Base-by-base conservation (phyloP, 768 basidiomycete species). In the Hygrophorus pudorinus region DNA sequence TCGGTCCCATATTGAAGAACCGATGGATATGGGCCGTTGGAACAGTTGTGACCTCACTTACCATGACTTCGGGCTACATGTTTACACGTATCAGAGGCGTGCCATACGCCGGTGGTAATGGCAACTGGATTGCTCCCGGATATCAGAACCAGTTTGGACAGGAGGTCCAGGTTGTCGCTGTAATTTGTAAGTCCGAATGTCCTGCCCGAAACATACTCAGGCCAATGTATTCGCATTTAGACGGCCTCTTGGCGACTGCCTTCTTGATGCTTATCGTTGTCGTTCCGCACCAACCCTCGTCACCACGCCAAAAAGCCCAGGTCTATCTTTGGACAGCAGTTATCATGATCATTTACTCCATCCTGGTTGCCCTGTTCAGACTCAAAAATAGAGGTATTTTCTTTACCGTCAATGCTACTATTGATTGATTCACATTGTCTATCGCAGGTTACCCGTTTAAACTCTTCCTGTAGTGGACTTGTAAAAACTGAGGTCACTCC, bases 11-110 rank as follows among this genome's bases (percentile, higher is more conserved):
- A 44, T 59, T 92, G 21, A 62, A 72, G 49, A 85, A 70, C 52
- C 80, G 81, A 50, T 89, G 85, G 85, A 64, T 74, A 2, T 91
- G 88, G 87, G 85, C 84, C 5, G 54, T 67, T 17, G 59, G 59
- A n/a, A 71, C 70, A 32, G 74, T 80, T 21, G 45, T 81, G 32
- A 58, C 77, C 20, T 73, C 79, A 7, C 81, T 88, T 14, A 65
- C 89, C 53, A 94, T 97, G 82, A 93, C 81, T 16, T 80, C 84
- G 7, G 96, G 96, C 6, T 85, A 79, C 69, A 99, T 99, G 96
- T 99, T 94, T 66, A 86, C 85, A 47, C 85, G 83, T 51, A 99
- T 99, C 53, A 81, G 94, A 49, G 73, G 72, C 27, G 72, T 73
- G 38, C 92, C 90, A 2, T 90, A 76, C 57, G 67, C 66, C 17